Percentiles rank a stretch among this genome's conserved stretches.
Conservation (phyloP, 164 flowering plant species). For the grape (Vitis vinifera) region ASM3070453v1 NC_081812.1:849501-850000, state of each 20-base stretch:
- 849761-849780: slow-evolving; percentile 54
- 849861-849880: slow-evolving; percentile 45
- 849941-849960: slow-evolving; percentile 68
- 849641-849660: slow-evolving; percentile 33
- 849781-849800: slow-evolving; percentile 39
- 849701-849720: slow-evolving; percentile 53
- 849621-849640: not conserved
- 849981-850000: slow-evolving; percentile 44
- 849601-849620: not conserved
- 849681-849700: slow-evolving; percentile 82
- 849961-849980: slow-evolving; percentile 64
- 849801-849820: slow-evolving; percentile 60
- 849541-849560: not conserved
- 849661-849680: slow-evolving; percentile 68
- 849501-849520: not conserved
- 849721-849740: slow-evolving; percentile 51
- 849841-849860: slow-evolving; percentile 44
- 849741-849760: slow-evolving; percentile 41
- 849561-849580: not conserved
- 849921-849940: slow-evolving; percentile 65
- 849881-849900: slow-evolving; percentile 33
- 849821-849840: slow-evolving; percentile 74
- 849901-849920: slow-evolving; percentile 42
- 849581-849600: not conserved
- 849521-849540: not conserved